phyloP scores from a whole-genome alignment of 805 yeast genomes.

The Grigorovia jiainica region DNA sequence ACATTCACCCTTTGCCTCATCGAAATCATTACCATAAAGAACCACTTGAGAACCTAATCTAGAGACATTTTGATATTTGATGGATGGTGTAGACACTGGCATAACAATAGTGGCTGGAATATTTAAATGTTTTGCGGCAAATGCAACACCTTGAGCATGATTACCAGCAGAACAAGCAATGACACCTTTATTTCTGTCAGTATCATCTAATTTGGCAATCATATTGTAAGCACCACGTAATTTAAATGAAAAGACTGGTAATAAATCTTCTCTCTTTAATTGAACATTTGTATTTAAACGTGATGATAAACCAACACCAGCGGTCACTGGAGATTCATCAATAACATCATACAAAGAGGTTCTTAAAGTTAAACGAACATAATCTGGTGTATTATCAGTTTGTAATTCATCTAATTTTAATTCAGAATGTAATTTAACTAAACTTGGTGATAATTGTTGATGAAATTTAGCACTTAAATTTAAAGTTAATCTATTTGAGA shows the following conservation, averaged over 20 bases:
- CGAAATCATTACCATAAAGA: constrained; percentile 87
- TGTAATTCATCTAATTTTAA: constrained; percentile 40
- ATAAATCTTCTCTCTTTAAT: constrained; percentile 83
- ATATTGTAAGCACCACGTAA: constrained; percentile 96
- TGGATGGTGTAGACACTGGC: constrained; percentile 96
- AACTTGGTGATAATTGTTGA: constrained; percentile 13
- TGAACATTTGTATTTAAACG: constrained; percentile 66
- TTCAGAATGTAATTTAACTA: constrained; percentile 22
- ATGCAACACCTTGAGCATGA: constrained; percentile 99
- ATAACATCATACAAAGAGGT: constrained; percentile 93
- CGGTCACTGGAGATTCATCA: constrained; percentile 76
- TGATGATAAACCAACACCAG: constrained; percentile 65
- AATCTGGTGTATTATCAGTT: constrained; percentile 74
- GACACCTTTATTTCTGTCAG: constrained; percentile 65
- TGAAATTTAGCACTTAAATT: constrained; percentile 7
- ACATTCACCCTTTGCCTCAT: constrained; percentile 90
- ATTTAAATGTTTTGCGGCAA: constrained; percentile 70
- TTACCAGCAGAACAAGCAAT: constrained; percentile 98
- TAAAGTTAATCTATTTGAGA: background rate
- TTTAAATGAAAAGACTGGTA: constrained; percentile 94
- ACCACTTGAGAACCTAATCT: constrained; percentile 93
- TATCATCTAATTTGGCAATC: constrained; percentile 76
- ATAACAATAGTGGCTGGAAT: constrained; percentile 95
- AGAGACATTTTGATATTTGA: constrained; percentile 84
- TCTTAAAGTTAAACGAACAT: constrained; percentile 79